Base-by-base conservation (phyloP, 352 stramenopile genomes). In the Pythium coloratum region DNA sequence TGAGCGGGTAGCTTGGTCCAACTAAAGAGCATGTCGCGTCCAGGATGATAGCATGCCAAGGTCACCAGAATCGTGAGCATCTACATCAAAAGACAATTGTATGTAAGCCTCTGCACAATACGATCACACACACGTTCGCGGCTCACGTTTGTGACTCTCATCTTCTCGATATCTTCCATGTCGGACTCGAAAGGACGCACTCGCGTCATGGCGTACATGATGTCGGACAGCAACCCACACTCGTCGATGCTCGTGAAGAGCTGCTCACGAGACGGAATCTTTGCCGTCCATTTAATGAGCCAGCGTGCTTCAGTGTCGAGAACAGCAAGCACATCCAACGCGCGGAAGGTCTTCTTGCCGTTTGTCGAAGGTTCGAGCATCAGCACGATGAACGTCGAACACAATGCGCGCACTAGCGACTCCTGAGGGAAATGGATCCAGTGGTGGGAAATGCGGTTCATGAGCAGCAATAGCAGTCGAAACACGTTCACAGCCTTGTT, bases 361-460 rank as follows among this genome's bases (percentile, higher is more conserved):
- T 74, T 65, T n/a, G 55, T 64, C 16, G 54, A 69, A 12, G 78
- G 76, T 49, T 84, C 74, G 56, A 80, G 67, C 9, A 71, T 71
- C 0, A 91, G 62, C 20, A 90, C 56, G n/a, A 72, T 53, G 46
- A 89, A 73, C 2, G 81, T 87, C 24, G 73, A 69, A 16, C 74
- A 65, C 13, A 86, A 62, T 18, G 86, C 24, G 44, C 69, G 62
- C 28, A 78, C 78, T 5, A 92, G 62, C 42, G 33, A 58, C 40
- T 90, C 84, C 0, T 65, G 1, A 6, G 80, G 66, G 38, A 88
- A 80, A 62, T 92, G 80, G 20, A 88, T 75, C 84, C 84, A 92
- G 55, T 90, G 77, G 14, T 69, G 66, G 13, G 73, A 71, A 0
- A 81, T 36, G 32, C 62, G 69, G 26, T 26, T 60, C n/a, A 90